phyloP scores from a whole-genome alignment of 345 rosid species.

The Euphorbia lathyris region DNA sequence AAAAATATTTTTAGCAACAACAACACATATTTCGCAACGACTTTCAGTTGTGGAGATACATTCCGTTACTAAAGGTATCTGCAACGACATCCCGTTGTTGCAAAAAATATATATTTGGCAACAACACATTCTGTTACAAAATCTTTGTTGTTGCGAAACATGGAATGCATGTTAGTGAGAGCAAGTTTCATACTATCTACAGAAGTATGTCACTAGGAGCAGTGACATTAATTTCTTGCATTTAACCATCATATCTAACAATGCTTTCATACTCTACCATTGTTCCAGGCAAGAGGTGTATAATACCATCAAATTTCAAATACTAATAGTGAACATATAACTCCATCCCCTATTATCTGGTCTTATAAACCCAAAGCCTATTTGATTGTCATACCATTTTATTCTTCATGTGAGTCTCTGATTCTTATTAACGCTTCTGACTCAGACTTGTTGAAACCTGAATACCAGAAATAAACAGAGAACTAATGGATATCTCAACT shows the following conservation, averaged over 20 bases:
- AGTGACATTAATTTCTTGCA: constrained; percentile 16
- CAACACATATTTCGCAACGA: no score
- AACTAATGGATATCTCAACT: background rate
- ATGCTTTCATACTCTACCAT: constrained; percentile 4
- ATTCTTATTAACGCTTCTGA: background rate
- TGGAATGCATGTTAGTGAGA: no score
- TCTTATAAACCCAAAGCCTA: constrained; percentile 34
- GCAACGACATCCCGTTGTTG: no score
- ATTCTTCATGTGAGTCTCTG: constrained; percentile 23
- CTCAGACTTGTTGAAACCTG: background rate
- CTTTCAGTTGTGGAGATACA: no score
- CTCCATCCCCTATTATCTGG: constrained; percentile 29
- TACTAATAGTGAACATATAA: constrained; percentile 25
- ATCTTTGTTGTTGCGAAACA: no score
- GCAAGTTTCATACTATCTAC: constrained; percentile 12
- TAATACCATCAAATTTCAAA: constrained; percentile 9
- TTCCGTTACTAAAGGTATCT: no score
- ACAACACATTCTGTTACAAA: no score
- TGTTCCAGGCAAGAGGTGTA: background rate
- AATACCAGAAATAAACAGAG: background rate
- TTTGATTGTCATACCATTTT: constrained; percentile 30
- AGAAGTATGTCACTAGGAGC: constrained; percentile 10
- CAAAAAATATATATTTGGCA: no score
- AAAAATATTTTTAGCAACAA: no score
- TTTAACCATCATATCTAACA: background rate